Conservation (phyloP, 176 grass and related monocot species). For the Aegilops sharonensis region DNA sequence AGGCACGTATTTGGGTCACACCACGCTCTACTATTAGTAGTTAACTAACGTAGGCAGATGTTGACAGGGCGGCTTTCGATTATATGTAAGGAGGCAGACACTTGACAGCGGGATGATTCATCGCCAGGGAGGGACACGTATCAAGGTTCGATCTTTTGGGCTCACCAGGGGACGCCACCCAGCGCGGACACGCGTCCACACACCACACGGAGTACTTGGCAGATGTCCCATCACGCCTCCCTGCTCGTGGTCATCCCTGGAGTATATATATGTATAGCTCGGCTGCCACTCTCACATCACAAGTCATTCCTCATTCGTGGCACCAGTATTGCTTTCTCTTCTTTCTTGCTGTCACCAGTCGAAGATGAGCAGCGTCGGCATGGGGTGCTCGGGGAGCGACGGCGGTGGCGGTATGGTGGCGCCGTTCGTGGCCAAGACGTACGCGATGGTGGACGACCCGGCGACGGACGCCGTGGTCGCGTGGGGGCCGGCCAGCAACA, state of each 20-base stretch:
- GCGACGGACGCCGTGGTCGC: constrained; percentile 55
- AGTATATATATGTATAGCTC: no score
- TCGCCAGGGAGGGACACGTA: no score
- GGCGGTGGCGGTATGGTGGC: constrained; percentile 20
- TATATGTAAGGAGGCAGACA: no score
- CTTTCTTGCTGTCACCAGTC: background rate
- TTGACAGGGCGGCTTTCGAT: background rate
- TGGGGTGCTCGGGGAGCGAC: background rate
- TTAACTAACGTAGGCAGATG: background rate
- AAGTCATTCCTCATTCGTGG: background rate
- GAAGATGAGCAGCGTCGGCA: background rate
- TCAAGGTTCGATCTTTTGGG: background rate
- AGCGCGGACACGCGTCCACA: constrained; percentile 55
- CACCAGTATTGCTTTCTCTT: no score
- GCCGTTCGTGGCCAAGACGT: constrained; percentile 85
- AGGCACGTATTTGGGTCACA: background rate
- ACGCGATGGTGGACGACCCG: constrained; percentile 77
- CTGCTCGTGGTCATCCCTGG: no score
- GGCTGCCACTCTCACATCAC: no score
- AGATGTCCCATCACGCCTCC: constrained; percentile 41
- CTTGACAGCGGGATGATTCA: no score
- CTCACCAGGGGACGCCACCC: constrained; percentile 10
- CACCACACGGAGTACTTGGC: background rate
- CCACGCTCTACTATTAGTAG: background rate
- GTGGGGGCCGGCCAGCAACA: constrained; percentile 78